Evolutionary conservation across 2,329 filamentous ascomycete genomes (phyloP).

Genomic region (Penicillium brasilianum): DNA sequence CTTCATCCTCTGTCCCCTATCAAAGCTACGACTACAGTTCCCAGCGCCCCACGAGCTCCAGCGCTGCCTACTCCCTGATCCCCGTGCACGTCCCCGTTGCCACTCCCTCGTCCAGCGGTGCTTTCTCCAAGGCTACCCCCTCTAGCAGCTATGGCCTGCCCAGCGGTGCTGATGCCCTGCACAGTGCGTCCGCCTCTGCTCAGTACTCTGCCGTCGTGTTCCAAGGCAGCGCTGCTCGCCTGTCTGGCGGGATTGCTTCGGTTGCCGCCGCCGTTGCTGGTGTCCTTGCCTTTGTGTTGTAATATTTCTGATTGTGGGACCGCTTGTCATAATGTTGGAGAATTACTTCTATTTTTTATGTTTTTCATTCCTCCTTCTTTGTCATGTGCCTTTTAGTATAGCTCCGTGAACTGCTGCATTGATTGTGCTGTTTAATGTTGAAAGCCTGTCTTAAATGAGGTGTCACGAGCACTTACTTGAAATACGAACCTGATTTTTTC

Average conservation of each 20-base stretch:
- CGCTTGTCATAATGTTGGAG: neutral
- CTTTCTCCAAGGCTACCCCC: constrained; percentile 37
- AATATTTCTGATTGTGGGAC: constrained; percentile 13
- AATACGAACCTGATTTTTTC: constrained; percentile 13
- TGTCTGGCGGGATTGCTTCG: constrained; percentile 32
- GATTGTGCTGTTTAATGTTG: constrained; percentile 19
- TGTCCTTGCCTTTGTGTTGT: constrained; percentile 38
- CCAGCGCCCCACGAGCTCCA: constrained; percentile 19
- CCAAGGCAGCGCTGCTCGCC: constrained; percentile 29
- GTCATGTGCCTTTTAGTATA: constrained; percentile 17
- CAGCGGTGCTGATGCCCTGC: constrained; percentile 53
- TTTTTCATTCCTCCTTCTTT: constrained; percentile 6
- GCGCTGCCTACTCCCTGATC: constrained; percentile 32
- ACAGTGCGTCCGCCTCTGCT: constrained; percentile 44
- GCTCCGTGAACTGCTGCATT: constrained; percentile 9
- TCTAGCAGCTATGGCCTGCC: constrained; percentile 41
- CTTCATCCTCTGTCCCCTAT: constrained; percentile 12
- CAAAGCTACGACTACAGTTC: constrained; percentile 18
- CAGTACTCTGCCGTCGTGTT: constrained; percentile 32
- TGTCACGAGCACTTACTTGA: constrained; percentile 14
- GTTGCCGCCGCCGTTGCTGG: constrained; percentile 32
- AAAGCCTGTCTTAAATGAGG: constrained; percentile 7
- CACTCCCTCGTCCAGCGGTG: constrained; percentile 24
- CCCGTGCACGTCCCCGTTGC: constrained; percentile 35
- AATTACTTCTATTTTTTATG: constrained; percentile 8